Conservation (phyloP, 306 rosid genomes). For the Rosa multiflora region DNA sequence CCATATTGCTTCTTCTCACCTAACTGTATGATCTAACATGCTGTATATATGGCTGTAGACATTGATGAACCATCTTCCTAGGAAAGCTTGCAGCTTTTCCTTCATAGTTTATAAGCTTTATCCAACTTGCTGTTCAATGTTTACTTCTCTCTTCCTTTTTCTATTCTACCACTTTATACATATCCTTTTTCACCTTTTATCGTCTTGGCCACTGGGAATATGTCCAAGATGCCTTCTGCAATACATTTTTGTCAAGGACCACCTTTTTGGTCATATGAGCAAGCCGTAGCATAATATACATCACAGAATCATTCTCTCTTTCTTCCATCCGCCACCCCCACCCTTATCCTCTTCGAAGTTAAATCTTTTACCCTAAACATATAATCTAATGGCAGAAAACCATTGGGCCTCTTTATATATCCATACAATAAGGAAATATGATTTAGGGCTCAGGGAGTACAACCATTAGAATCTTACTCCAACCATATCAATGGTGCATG, state of each 20-base stretch:
- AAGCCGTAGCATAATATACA: neutral
- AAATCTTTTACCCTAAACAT: neutral
- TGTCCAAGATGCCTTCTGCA: slow-evolving; percentile 21
- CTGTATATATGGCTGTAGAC: slow-evolving; percentile 1
- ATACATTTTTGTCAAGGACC: neutral
- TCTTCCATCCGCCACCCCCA: neutral
- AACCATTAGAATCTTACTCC: neutral
- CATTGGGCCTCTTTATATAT: neutral
- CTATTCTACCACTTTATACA: neutral
- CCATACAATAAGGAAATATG: neutral
- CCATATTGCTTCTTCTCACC: neutral
- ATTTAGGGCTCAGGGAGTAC: neutral
- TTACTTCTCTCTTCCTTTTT: neutral
- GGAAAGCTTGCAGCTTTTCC: neutral
- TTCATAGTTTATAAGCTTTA: neutral
- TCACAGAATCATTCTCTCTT: too few species aligned
- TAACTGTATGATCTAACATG: neutral
- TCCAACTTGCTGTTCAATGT: neutral
- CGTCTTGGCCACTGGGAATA: slow-evolving; percentile 24
- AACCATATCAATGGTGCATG: neutral
- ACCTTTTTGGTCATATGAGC: neutral
- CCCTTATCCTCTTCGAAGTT: neutral
- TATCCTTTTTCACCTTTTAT: slow-evolving; percentile 11
- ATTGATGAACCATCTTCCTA: slow-evolving; percentile 24
- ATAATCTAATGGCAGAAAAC: neutral